Conservation (phyloP, 352 stramenopile genomes). For the Globisporangium radiosum region DNA sequence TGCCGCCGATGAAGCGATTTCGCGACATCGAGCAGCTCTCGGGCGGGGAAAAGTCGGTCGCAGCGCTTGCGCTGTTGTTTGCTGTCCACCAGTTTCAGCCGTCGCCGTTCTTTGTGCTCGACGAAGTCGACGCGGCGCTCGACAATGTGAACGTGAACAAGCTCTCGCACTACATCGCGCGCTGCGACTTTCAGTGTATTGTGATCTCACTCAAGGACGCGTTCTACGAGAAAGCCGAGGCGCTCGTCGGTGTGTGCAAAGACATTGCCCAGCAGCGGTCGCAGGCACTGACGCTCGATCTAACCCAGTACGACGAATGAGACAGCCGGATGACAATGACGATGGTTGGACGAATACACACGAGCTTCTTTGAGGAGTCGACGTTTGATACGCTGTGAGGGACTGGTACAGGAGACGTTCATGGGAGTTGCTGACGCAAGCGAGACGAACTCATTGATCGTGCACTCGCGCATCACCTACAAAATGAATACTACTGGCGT, state of each 20-base stretch:
- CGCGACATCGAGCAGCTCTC: conserved; percentile 98
- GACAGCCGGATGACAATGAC: too few relatives aligned
- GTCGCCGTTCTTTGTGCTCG: conserved; percentile 98
- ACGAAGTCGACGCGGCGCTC: conserved; percentile 99
- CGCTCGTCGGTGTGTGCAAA: conserved; percentile 90
- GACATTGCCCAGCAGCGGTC: conserved; percentile 72
- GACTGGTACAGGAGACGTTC: too few relatives aligned
- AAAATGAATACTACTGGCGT: too few relatives aligned
- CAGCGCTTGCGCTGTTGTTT: conserved; percentile 98
- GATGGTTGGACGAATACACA: too few relatives aligned
- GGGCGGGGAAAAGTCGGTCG: conserved; percentile 98
- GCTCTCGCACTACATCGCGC: conserved; percentile 95
- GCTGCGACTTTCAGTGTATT: conserved; percentile 96
- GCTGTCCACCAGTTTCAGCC: conserved; percentile 97
- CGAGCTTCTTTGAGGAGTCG: too few relatives aligned
- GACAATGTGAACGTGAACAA: conserved; percentile 99
- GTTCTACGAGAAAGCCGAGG: conserved; percentile 95
- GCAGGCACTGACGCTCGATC: conserved; percentile 69
- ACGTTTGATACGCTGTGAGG: too few relatives aligned
- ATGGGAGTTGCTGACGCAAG: too few relatives aligned
- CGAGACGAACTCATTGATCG: too few relatives aligned
- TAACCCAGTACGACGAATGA: conserved; percentile 52
- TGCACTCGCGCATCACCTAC: too few relatives aligned
- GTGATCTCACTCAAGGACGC: conserved; percentile 98
- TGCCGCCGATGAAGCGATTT: conserved; percentile 99